Evolutionary conservation across 768 basidiomycete species (phyloP), one percentile per base, ranked within the genome.

Genomic region (Suillus fuscotomentosus): DNA sequence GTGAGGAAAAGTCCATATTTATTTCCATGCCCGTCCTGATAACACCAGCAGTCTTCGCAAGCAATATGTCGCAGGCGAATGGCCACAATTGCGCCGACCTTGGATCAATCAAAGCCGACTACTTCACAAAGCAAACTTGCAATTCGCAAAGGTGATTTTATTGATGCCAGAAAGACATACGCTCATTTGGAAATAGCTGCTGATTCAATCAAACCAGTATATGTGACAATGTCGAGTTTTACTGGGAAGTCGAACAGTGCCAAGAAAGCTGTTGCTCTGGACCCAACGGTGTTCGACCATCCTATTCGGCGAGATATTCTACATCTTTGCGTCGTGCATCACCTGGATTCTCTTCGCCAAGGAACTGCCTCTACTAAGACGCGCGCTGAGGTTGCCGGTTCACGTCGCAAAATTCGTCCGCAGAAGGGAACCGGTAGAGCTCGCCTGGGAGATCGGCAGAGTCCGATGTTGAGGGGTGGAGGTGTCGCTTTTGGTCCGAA

Each of bases 381-480:
- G 39, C 90, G 97, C 63, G 88, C 85, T 27, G 94, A 98, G 76
- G 95, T 99, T 14, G 83, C 85, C 61, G 95, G 92, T 45, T 97
- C 95, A 2, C 94, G 94, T 10, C 80, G 83, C 70, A 99, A 99
- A 79, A 86, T 99, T 64, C 86, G 90, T 45, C 88, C 83, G 7
- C 97, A 99, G 76, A 99, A 99, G 76, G 97, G 97, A 10, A 85
- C 87, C 17, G 97, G 97, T 65, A 82, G 77, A 68, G 97, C 97
- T 11, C 93, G 97, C 73, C 80, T 97, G 11, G 97, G 96, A 55
- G 94, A 95, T 70, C 87, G 82, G 2, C 92, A 94, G 70, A 91
- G 87, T 74, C 94, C 94, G 2, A 92, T 94, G 84, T 84, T 90
- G 62, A 83, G 89, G 39, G 97, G 97, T 41, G 97, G 97, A 77